Base-by-base conservation (phyloP, 441 rosid genomes). In the Jatropha podagrica region DNA sequence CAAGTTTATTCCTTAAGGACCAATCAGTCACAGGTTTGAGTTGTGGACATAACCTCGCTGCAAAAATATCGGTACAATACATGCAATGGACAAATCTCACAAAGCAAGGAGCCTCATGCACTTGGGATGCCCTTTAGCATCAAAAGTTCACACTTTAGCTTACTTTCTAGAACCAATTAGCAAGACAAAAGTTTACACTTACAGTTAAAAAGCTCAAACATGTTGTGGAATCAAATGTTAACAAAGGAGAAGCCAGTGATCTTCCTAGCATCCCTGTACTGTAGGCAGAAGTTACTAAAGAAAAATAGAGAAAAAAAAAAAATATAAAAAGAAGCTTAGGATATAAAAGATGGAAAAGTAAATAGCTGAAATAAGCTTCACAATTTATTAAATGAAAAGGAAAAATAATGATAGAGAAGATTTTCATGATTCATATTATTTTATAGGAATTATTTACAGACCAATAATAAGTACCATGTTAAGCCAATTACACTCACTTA, bases 261-360 rank as follows among this genome's bases (percentile, higher is more conserved):
- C 80, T 87, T 71, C 90, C 93, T 27, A 83, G 83, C 93, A 92
- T 91, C 84, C 79, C 90, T 86, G 72, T 79, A 77, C 56, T 60
- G 74, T n/a, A 44, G 48, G 9, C 48, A 44, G 48, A 44, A 44
- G 48, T 44, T 44, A 32, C 2, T 32, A 61, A 75, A 41, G 46
- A 71, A 74, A 64, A 74, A 27, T 62, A 64, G 13, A 27, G 15
- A 14, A 15, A 17, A 52, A 68, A 14, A 14, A 10, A 69, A 18
- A 37, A 73, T 7, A 40, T 3, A 13, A 55, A 6, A 40, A 58
- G 4, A 20, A 11, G 18, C 32, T 37, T 65, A 41, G 42, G 14
- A 61, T 49, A 11, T 17, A 17, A 10, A 56, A 63, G 52, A 7
- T 3, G 23, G 4, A 44, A 54, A 44, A 0, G 10, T 2, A 17